phyloP scores from a whole-genome alignment of 352 stramenopile species.

The Phytopythium aichiense region DNA sequence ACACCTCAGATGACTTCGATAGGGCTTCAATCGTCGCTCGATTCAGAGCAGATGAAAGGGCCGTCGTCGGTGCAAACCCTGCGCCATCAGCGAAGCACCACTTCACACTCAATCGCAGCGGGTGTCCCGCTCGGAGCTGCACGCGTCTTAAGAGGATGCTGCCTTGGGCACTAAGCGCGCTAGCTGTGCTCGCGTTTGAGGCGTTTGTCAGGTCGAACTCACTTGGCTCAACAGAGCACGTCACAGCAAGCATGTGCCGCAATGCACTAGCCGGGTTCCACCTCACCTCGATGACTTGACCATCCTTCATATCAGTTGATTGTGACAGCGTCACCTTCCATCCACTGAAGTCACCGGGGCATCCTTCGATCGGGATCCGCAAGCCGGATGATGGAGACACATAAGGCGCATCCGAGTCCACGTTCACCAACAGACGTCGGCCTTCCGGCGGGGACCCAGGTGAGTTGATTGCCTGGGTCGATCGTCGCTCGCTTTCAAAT shows the following conservation, averaged over 20 bases:
- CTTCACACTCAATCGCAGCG: slow-evolving; percentile 39
- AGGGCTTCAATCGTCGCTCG: slow-evolving; percentile 57
- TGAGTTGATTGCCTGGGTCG: neutral
- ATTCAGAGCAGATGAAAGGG: slow-evolving; percentile 65
- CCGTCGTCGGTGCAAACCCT: slow-evolving; percentile 58
- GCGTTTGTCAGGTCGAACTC: slow-evolving; percentile 5
- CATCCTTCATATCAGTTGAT: slow-evolving; percentile 1
- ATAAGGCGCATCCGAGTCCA: slow-evolving; percentile 30
- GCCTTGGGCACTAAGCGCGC: neutral
- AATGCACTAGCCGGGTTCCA: slow-evolving; percentile 54
- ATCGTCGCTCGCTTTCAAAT: neutral
- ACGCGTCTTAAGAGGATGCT: slow-evolving; percentile 37
- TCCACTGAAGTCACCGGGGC: slow-evolving; percentile 46
- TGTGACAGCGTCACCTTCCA: slow-evolving; percentile 51
- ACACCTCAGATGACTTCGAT: slow-evolving; percentile 48
- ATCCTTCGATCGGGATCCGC: slow-evolving; percentile 73
- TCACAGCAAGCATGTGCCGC: slow-evolving; percentile 46
- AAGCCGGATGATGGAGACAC: slow-evolving; percentile 47
- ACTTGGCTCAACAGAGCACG: slow-evolving; percentile 30
- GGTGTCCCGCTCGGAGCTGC: slow-evolving; percentile 27
- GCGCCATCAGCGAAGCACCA: slow-evolving; percentile 65
- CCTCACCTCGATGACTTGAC: slow-evolving; percentile 34
- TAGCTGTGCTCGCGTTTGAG: slow-evolving; percentile 6
- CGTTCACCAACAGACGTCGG: slow-evolving; percentile 11
- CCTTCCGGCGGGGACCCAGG: neutral